Conservation (phyloP, 2,329 filamentous ascomycete genomes). For the Xylaria sp. region DNA sequence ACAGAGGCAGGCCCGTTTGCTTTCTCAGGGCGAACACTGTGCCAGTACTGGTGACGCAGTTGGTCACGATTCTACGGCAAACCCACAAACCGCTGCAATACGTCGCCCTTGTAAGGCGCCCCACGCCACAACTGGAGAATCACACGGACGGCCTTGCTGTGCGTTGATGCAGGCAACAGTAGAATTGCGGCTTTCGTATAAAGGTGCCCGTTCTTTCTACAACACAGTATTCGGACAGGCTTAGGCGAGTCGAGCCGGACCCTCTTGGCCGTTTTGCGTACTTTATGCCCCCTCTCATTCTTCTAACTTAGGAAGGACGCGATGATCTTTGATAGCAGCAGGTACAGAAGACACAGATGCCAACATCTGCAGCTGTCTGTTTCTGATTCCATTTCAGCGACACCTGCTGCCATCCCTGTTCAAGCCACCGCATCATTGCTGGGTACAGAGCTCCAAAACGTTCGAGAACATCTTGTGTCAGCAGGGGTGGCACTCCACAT, state of each 20-base stretch:
- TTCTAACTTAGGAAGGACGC: slow-evolving; percentile 17
- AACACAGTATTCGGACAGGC: slow-evolving; percentile 1
- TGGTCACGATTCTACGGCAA: neutral
- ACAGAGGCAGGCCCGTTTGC: slow-evolving; percentile 11
- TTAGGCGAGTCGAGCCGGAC: neutral
- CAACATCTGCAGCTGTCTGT: slow-evolving; percentile 6
- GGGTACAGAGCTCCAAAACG: slow-evolving; percentile 22
- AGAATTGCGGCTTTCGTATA: slow-evolving; percentile 21
- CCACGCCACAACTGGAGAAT: slow-evolving; percentile 11
- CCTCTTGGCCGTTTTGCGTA: slow-evolving; percentile 6
- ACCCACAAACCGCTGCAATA: neutral
- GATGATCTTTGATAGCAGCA: neutral
- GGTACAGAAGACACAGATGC: slow-evolving; percentile 7
- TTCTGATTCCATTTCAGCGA: slow-evolving; percentile 3
- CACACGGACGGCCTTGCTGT: slow-evolving; percentile 10
- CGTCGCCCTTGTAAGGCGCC: slow-evolving; percentile 16
- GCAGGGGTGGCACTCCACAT: slow-evolving; percentile 25
- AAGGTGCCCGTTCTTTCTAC: neutral
- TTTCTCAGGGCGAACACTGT: slow-evolving; percentile 25
- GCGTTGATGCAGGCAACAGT: neutral
- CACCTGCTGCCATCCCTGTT: slow-evolving; percentile 13
- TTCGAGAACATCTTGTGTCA: slow-evolving; percentile 31
- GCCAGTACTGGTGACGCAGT: slow-evolving; percentile 11
- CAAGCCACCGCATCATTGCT: slow-evolving; percentile 17
- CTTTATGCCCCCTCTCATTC: slow-evolving; percentile 13